These are phyloP conservation scores for Plasmopara viticola DNA, from an alignment of 352 stramenopile genomes.

Conservation along the genomic window DNA sequence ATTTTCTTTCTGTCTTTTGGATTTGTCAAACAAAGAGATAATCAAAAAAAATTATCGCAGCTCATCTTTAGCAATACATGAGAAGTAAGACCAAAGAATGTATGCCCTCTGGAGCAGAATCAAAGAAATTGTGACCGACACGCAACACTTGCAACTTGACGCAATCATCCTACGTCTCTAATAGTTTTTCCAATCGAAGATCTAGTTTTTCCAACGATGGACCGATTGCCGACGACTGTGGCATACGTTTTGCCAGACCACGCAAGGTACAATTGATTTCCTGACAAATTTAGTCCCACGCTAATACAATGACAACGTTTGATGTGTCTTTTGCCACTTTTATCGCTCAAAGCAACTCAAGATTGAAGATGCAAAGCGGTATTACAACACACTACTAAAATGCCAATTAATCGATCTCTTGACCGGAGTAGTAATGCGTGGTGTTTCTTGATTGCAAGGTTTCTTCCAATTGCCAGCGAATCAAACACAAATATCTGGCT, in stretches of 20 bases:
- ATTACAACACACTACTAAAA: conserved; percentile 53
- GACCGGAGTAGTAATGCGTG: conserved; percentile 29
- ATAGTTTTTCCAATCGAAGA: conserved; percentile 41
- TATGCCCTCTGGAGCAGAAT: conserved; percentile 34
- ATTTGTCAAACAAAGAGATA: no score
- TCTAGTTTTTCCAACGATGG: conserved; percentile 50
- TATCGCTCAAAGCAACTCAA: conserved; percentile 43
- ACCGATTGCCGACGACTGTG: conserved; percentile 4
- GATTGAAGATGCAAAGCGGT: conserved; percentile 65
- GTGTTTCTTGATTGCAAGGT: conserved; percentile 36
- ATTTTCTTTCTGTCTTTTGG: no score
- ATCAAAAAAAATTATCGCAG: no score
- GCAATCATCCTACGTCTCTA: conserved; percentile 33
- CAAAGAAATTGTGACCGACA: conserved; percentile 43
- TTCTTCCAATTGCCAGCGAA: conserved; percentile 55
- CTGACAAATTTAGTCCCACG: conserved; percentile 46
- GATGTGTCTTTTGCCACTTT: conserved; percentile 24
- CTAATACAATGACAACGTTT: conserved; percentile 62
- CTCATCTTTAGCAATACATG: no score
- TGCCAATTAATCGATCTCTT: conserved; percentile 30
- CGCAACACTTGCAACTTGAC: conserved; percentile 36
- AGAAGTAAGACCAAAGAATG: no score
- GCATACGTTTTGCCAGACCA: conserved; percentile 21
- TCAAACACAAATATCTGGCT: conserved; percentile 31
- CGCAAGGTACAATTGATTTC: conserved; percentile 46